phyloP scores from a whole-genome alignment of 257 asterid species.

The Primulina eburnea region DNA sequence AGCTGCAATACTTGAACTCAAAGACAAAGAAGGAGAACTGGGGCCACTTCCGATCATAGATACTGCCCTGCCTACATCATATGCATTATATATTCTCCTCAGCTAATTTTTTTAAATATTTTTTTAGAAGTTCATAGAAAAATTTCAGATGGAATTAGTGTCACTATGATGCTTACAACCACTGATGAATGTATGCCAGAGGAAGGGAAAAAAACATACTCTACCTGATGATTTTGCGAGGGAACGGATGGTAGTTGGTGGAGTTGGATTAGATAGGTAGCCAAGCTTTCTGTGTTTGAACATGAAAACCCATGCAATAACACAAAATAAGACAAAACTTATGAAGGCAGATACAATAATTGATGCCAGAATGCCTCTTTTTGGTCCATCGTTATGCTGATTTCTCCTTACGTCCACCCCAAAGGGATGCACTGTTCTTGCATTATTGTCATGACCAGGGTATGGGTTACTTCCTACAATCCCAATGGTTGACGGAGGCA shows the following conservation, averaged over 20 bases:
- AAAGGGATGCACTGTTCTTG: constrained; percentile 61
- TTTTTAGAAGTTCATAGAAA: constrained; percentile 1
- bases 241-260: constrained; percentile 51
- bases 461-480: constrained; percentile 61
- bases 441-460: constrained; percentile 54
- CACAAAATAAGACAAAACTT: constrained; percentile 51
- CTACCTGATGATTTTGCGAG: constrained; percentile 80
- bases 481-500: constrained; percentile 60
- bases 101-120: constrained; percentile 12
- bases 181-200: not conserved
- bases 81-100: constrained; percentile 6
- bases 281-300: constrained; percentile 40
- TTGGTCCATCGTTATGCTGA: constrained; percentile 52
- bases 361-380: constrained; percentile 53
- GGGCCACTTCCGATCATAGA: constrained; percentile 58
- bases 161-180: not conserved
- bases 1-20: constrained; percentile 73
- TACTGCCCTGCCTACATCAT: constrained; percentile 44
- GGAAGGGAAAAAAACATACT: constrained; percentile 2
- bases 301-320: constrained; percentile 57
- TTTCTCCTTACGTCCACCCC: constrained; percentile 73
- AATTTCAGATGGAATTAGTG: constrained; percentile 2
- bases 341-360: constrained; percentile 59
- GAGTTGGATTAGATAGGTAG: constrained; percentile 42
- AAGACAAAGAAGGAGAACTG: constrained; percentile 67